Conservation (phyloP, 306 rosid genomes). For the Potentilla sterilis region DNA sequence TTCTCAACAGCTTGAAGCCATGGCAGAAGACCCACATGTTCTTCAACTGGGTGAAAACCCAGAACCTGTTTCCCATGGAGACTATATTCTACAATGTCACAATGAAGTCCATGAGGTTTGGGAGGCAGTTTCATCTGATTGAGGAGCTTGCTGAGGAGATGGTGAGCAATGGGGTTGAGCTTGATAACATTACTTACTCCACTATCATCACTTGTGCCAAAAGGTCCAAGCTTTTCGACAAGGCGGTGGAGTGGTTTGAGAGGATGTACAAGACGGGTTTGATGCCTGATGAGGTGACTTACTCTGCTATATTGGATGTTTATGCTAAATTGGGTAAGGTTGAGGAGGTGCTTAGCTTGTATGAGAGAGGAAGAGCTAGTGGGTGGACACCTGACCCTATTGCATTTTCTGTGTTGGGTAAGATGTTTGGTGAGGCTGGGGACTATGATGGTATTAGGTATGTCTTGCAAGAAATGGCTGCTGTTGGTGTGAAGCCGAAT, state of each 20-base stretch:
- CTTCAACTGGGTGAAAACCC: constrained; percentile 75
- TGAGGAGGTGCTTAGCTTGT: constrained; percentile 76
- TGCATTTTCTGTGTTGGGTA: constrained; percentile 78
- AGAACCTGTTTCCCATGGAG: constrained; percentile 69
- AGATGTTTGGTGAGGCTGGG: constrained; percentile 97
- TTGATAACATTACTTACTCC: constrained; percentile 86
- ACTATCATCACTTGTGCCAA: constrained; percentile 85
- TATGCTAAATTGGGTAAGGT: constrained; percentile 81
- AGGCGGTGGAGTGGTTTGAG: constrained; percentile 94
- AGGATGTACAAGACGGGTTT: constrained; percentile 87
- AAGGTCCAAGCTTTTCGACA: constrained; percentile 57
- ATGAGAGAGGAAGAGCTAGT: constrained; percentile 84
- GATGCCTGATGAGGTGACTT: constrained; percentile 99
- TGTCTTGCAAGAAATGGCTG: constrained; percentile 83
- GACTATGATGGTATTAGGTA: constrained; percentile 86
- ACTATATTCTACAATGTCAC: constrained; percentile 91
- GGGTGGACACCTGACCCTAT: constrained; percentile 90
- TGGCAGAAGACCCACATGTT: constrained; percentile 74
- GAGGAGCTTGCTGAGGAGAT: constrained; percentile 89
- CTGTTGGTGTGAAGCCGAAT: constrained; percentile 73
- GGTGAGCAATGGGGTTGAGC: constrained; percentile 50
- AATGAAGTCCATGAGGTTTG: constrained; percentile 90
- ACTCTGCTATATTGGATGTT: constrained; percentile 82
- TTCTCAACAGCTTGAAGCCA: constrained; percentile 82
- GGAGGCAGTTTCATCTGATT: constrained; percentile 74